A percentile compares a stretch with the other conserved stretches of the same genome.
Conservation (phyloP, 2,329 filamentous ascomycete species). For the Aspergillus transmontanensis region DNA sequence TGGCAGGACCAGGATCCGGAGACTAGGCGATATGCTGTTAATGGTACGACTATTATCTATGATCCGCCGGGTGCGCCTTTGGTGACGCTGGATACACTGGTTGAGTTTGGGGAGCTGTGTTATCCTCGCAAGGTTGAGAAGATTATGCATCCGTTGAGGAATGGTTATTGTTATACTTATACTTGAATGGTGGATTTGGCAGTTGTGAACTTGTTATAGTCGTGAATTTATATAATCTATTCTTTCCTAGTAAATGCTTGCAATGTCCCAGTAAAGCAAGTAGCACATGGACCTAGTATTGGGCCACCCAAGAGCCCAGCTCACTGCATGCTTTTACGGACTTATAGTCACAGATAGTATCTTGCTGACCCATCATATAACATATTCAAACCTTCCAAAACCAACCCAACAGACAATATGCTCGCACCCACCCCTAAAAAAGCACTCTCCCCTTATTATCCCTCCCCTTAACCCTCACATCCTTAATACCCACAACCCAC, state of each 20-base stretch:
- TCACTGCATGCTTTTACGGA: no score
- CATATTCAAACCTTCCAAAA: no score
- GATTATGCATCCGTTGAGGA: slow-evolving; percentile 25
- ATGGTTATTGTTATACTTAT: slow-evolving; percentile 31
- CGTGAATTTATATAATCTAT: background rate
- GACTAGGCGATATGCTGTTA: slow-evolving; percentile 8
- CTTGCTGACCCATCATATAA: no score
- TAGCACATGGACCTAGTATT: no score
- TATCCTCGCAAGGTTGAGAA: slow-evolving; percentile 20
- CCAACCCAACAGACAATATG: no score
- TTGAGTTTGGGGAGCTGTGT: slow-evolving; percentile 24
- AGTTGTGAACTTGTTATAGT: background rate
- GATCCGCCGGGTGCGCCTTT: slow-evolving; percentile 4
- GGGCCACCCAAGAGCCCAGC: no score
- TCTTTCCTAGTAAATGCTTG: no score
- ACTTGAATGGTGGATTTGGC: background rate
- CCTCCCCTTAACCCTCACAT: slow-evolving; percentile 2
- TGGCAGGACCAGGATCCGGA: slow-evolving; percentile 27
- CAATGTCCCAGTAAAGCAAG: no score
- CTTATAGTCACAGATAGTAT: no score
- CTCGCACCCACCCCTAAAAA: background rate
- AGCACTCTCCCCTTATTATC: slow-evolving; percentile 2
- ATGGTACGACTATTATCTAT: slow-evolving; percentile 19
- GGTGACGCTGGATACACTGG: slow-evolving; percentile 18
- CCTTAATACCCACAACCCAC: slow-evolving; percentile 10